Conservation (phyloP, 2,329 filamentous ascomycete species). For the Aspergillus thermomutatus region DNA sequence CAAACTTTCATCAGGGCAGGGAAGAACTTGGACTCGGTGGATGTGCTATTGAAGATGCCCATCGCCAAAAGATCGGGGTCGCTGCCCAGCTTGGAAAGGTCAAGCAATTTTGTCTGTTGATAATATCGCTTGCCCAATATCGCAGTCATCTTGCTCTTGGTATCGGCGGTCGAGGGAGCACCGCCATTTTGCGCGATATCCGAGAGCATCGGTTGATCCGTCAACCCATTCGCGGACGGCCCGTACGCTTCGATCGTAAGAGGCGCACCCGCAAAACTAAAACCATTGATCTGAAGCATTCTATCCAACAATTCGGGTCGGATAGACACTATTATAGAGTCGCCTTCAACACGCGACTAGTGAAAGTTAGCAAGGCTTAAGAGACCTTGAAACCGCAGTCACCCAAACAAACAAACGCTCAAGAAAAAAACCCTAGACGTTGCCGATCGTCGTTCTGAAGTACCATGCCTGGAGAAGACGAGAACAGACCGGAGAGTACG, state of each 20-base stretch:
- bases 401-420: constrained; percentile 35
- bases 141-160: constrained; percentile 64
- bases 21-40: constrained; percentile 81
- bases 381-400: constrained; percentile 43
- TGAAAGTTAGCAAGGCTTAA: constrained; percentile 64
- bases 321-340: constrained; percentile 66
- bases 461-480: constrained; percentile 39
- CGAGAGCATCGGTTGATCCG: constrained; percentile 20
- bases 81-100: constrained; percentile 72
- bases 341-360: constrained; percentile 68
- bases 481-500: constrained; percentile 36
- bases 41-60: constrained; percentile 70
- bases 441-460: constrained; percentile 43
- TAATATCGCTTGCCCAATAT: constrained; percentile 76
- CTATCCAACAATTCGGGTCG: constrained; percentile 62
- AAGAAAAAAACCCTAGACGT: constrained; percentile 20
- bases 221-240: constrained; percentile 16
- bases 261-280: constrained; percentile 62
- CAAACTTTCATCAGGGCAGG: constrained; percentile 86
- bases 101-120: constrained; percentile 67
- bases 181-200: constrained; percentile 28
- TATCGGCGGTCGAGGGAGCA: constrained; percentile 53
- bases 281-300: constrained; percentile 66
- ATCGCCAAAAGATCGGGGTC: constrained; percentile 70
- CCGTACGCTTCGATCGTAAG: constrained; percentile 55